These are phyloP conservation scores for Leucaena leucocephala DNA, from an alignment of 306 rosid genomes.

Conservation along the genomic window DNA sequence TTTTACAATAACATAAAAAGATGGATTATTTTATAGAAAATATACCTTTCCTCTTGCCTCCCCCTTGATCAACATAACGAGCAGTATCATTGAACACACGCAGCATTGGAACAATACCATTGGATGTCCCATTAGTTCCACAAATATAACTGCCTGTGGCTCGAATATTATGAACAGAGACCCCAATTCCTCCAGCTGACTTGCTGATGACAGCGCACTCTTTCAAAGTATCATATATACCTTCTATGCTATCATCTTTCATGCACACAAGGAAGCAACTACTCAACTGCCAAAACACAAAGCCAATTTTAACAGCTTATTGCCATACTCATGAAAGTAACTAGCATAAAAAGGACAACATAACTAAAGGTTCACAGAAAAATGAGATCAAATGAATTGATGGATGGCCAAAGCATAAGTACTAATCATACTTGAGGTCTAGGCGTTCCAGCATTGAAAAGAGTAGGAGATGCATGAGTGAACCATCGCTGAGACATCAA, in stretches of 20 bases:
- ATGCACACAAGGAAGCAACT: slow-evolving; percentile 95
- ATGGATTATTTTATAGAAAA: no score
- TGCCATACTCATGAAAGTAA: no score
- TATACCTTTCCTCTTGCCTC: slow-evolving; percentile 98
- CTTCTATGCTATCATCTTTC: slow-evolving; percentile 95
- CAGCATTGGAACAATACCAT: slow-evolving; percentile 92
- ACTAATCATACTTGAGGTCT: slow-evolving; percentile 71
- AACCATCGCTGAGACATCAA: slow-evolving; percentile 95
- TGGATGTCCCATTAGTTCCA: slow-evolving; percentile 95
- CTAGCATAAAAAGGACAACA: not conserved
- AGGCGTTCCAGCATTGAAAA: slow-evolving; percentile 93
- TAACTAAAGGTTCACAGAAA: not conserved
- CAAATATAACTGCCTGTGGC: slow-evolving; percentile 92
- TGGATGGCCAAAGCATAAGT: not conserved
- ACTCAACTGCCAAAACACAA: slow-evolving; percentile 74
- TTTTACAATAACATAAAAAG: not conserved
- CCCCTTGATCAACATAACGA: slow-evolving; percentile 98
- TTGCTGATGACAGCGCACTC: slow-evolving; percentile 98
- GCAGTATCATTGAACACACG: slow-evolving; percentile 95
- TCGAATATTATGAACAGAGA: slow-evolving; percentile 79
- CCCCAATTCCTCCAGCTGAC: slow-evolving; percentile 99
- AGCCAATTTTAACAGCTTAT: not conserved
- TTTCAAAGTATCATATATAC: slow-evolving; percentile 87
- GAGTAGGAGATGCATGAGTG: slow-evolving; percentile 98
- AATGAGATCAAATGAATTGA: not conserved